Conservation (phyloP, 2,329 filamentous ascomycete genomes). For the Fusarium sp. region DNA sequence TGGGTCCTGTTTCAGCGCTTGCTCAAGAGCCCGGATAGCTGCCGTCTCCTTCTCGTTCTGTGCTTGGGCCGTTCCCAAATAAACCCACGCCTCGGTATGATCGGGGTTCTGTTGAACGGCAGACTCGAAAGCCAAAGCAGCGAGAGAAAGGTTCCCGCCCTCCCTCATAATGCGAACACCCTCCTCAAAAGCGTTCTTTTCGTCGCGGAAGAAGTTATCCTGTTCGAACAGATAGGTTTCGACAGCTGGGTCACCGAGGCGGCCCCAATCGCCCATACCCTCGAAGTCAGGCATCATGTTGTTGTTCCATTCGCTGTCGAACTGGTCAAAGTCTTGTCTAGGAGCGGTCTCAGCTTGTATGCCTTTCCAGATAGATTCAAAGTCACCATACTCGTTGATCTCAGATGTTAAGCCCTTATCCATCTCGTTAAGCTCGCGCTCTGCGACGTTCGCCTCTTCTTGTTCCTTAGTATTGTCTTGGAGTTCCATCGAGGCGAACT, state of each 20-base stretch:
- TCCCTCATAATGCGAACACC: conserved; percentile 93
- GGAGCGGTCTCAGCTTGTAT: conserved; percentile 80
- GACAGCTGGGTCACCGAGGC: conserved; percentile 78
- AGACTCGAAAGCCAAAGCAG: conserved; percentile 94
- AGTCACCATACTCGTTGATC: conserved; percentile 82
- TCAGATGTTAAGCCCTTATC: conserved; percentile 77
- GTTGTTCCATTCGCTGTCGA: conserved; percentile 83
- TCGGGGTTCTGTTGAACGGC: conserved; percentile 89
- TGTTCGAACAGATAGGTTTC: conserved; percentile 96
- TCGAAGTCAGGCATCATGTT: conserved; percentile 68
- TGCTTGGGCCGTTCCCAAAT: conserved; percentile 90
- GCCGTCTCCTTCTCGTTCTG: conserved; percentile 99
- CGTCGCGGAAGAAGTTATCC: conserved; percentile 87
- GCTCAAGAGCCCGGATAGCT: conserved; percentile 92
- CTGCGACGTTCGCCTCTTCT: conserved; percentile 77
- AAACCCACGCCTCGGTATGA: conserved; percentile 93
- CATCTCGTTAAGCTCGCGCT: conserved; percentile 88
- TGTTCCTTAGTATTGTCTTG: conserved; percentile 67
- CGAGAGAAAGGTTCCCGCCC: conserved; percentile 92
- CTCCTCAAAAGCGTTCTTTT: conserved; percentile 89
- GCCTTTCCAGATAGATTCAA: conserved; percentile 89
- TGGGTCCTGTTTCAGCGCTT: conserved; percentile 87
- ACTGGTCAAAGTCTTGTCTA: conserved; percentile 74
- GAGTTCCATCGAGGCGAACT: conserved; percentile 89
- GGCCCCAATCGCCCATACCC: conserved; percentile 70